Evolutionary conservation across 164 flowering plant species (phyloP).

Genomic region (Tetracentron sinense): DNA sequence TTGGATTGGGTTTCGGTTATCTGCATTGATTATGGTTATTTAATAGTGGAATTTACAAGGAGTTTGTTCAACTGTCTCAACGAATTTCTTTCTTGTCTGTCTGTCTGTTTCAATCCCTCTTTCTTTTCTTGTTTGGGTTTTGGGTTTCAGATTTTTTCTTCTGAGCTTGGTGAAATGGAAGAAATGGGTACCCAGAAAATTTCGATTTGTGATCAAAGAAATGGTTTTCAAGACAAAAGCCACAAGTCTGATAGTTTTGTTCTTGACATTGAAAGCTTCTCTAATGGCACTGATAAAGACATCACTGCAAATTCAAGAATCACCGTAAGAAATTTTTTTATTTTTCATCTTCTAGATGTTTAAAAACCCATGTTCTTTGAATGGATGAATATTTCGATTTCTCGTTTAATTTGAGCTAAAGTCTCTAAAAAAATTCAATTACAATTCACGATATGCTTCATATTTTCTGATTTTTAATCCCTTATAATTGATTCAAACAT

Average conservation of each 20-base stretch:
- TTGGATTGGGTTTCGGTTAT: no score
- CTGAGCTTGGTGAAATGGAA: neutral
- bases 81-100: neutral
- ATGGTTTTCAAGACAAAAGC: neutral
- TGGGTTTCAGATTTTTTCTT: neutral
- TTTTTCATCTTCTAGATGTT: neutral
- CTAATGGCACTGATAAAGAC: slow-evolving; percentile 11
- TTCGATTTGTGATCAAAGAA: neutral
- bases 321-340: slow-evolving; percentile 9
- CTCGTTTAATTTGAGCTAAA: no score
- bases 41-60: no score
- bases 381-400: no score
- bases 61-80: no score
- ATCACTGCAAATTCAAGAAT: slow-evolving; percentile 14
- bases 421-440: neutral
- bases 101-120: neutral
- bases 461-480: no score
- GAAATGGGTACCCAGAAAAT: neutral
- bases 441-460: neutral
- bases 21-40: no score
- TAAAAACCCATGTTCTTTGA: no score
- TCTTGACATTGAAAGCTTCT: slow-evolving; percentile 21
- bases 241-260: slow-evolving; percentile 13
- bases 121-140: neutral
- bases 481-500: neutral